Percentiles rank a stretch among this genome's conserved stretches.
These are phyloP conservation scores for Phytophthora pluvialis DNA, from an alignment of 352 stramenopile genomes.

Conservation along the genomic window DNA sequence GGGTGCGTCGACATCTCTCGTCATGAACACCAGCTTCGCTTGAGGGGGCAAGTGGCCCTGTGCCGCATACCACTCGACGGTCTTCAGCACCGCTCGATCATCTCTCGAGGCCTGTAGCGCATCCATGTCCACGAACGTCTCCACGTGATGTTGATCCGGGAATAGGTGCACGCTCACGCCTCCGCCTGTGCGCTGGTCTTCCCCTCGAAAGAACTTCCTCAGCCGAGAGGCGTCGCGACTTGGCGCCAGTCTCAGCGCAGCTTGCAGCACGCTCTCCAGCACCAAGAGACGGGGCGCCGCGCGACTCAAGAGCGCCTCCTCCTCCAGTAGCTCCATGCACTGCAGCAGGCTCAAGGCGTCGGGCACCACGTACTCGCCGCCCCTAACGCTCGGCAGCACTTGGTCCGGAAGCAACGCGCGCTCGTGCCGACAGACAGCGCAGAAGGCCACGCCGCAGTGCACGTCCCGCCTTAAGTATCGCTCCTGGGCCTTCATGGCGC, in stretches of 20 bases:
- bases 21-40: conserved; percentile 65
- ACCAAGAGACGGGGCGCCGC: conserved; percentile 59
- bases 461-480: conserved; percentile 77
- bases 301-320: conserved; percentile 55
- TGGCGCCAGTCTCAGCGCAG: conserved; percentile 69
- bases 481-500: conserved; percentile 71
- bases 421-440: conserved; percentile 40
- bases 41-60: conserved; percentile 42
- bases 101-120: conserved; percentile 48
- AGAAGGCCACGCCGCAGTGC: conserved; percentile 68
- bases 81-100: conserved; percentile 57
- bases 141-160: conserved; percentile 72
- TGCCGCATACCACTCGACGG: conserved; percentile 66
- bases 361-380: conserved; percentile 68
- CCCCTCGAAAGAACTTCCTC: conserved; percentile 63
- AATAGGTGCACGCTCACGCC: conserved; percentile 66
- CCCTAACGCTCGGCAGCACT: conserved; percentile 39
- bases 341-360: conserved; percentile 75
- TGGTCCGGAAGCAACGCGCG: conserved; percentile 36
- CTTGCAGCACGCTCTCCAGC: conserved; percentile 74
- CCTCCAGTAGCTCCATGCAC: conserved; percentile 80
- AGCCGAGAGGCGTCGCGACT: conserved; percentile 70
- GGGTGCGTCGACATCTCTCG: conserved; percentile 50
- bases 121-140: conserved; percentile 60
- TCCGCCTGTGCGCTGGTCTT: conserved; percentile 55